These are phyloP conservation scores for Phalaenopsis hybrid DNA, from an alignment of 116 monocot species.

Conservation along the genomic window DNA sequence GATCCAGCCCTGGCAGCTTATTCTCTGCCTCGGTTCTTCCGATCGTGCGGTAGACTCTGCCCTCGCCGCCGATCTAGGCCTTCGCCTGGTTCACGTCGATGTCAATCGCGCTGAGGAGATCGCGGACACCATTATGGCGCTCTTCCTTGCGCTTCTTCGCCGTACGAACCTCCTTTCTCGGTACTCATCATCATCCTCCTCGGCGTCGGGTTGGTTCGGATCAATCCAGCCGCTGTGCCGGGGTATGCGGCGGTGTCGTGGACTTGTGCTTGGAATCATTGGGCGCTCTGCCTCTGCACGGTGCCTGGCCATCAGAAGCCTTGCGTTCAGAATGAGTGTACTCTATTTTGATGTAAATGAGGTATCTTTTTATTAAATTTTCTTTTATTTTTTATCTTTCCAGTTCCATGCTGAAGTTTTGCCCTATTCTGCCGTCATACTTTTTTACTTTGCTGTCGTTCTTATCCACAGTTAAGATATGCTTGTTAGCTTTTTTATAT, in stretches of 20 bases:
- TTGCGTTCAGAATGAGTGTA: constrained; percentile 92
- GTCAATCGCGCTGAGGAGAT: constrained; percentile 81
- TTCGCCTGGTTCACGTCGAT: constrained; percentile 80
- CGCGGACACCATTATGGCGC: constrained; percentile 90
- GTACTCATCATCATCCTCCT: constrained; percentile 48
- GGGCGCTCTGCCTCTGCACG: constrained; percentile 66
- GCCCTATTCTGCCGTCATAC: not conserved
- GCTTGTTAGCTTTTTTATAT: not conserved
- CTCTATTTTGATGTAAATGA: constrained; percentile 81
- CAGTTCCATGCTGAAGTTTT: not conserved
- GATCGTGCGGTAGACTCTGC: constrained; percentile 78
- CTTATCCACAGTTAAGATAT: not conserved
- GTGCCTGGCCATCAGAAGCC: constrained; percentile 72
- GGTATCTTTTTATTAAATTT: constrained; percentile 20
- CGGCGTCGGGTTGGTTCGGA: constrained; percentile 79
- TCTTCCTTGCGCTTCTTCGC: constrained; percentile 70
- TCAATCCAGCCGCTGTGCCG: constrained; percentile 77
- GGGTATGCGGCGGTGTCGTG: constrained; percentile 88
- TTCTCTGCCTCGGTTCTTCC: constrained; percentile 91
- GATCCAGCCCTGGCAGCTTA: constrained; percentile 75
- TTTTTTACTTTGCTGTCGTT: not conserved
- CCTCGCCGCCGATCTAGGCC: constrained; percentile 77
- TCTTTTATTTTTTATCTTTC: not conserved
- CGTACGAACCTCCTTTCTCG: constrained; percentile 72
- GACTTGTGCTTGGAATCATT: constrained; percentile 83